These are phyloP conservation scores for Cunninghamia lanceolata DNA, from an alignment of 75 land plant genomes.

Conservation along the genomic window DNA sequence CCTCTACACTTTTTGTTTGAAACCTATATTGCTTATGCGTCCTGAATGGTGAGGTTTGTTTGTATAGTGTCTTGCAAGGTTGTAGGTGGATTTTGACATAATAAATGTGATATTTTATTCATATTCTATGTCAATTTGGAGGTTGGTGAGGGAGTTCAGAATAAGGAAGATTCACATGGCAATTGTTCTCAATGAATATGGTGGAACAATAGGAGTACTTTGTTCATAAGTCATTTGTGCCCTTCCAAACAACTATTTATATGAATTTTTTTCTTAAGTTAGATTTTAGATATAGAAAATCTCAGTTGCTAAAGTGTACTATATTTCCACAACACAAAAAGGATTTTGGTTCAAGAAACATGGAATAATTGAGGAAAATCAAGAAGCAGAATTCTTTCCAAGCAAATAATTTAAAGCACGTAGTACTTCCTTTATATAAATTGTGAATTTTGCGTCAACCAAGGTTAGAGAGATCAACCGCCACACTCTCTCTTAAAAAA, in stretches of 20 bases:
- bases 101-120: conserved; percentile 13
- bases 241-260: background rate
- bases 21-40: background rate
- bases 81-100: background rate
- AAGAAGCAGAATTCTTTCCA: background rate
- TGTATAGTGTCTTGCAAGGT: background rate
- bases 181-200: conserved; percentile 97
- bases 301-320: background rate
- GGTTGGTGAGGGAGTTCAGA: conserved; percentile 91
- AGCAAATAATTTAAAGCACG: background rate
- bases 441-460: background rate
- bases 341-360: background rate
- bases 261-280: background rate
- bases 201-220: conserved; percentile 95
- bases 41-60: background rate
- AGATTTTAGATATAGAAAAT: background rate
- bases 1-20: background rate
- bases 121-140: conserved; percentile 99
- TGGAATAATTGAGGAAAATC: background rate
- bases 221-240: background rate
- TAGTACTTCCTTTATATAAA: background rate
- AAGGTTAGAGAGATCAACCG: background rate
- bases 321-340: background rate
- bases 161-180: conserved; percentile 99
- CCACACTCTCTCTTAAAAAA: background rate